Base-by-base conservation (phyloP, 768 basidiomycete genomes). In the Amanita rimosa region DNA sequence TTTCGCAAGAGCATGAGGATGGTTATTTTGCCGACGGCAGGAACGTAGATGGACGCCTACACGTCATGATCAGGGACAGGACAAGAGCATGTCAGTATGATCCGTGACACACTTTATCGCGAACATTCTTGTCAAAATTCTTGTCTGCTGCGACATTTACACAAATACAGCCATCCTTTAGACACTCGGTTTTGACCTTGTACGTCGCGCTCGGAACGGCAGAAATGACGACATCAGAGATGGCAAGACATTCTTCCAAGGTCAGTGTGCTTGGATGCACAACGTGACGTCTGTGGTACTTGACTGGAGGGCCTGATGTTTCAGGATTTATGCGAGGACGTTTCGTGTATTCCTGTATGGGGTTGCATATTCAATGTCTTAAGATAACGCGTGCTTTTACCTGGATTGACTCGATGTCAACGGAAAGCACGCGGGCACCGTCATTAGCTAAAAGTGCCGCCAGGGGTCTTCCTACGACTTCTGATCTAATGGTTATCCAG, bases 1-100 rank as follows among this genome's bases (percentile, higher is more conserved):
- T 99, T 99, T 41, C 95, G 79, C 58, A 96, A 75, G n/a, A 99
- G 75, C 90, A 99, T 95, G 60, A 94, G 70, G 55, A 97, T 96
- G 1, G 96, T 99, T 50, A 96, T 87, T 67, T 95, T 96, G 16
- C 96, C 96, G n/a, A 99, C 91, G 4, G 90, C 84, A 7, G 95
- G 93, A 54, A 98, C 74, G 64, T 97, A 97, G 51, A 99, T 71
- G 11, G 92, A 91, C 9, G 93, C 94, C 93, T 92, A 50, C n/a
- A 11, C 22, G 16, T 6, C 52, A 43, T 3, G 16, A 26, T 24
- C 7, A 7, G 5, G 26, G n/a, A 47, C 38, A 31, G 26, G n/a
- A 47, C 38, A 31, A 34, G 37, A 39, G 9, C n/a, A 14, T 17
- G 19, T 34, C 40, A 22, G 9, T 17, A 22, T 27, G 13, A 19